Conservation (phyloP, 129 eudicot species). For the Centrapalus pauciflorus region DNA sequence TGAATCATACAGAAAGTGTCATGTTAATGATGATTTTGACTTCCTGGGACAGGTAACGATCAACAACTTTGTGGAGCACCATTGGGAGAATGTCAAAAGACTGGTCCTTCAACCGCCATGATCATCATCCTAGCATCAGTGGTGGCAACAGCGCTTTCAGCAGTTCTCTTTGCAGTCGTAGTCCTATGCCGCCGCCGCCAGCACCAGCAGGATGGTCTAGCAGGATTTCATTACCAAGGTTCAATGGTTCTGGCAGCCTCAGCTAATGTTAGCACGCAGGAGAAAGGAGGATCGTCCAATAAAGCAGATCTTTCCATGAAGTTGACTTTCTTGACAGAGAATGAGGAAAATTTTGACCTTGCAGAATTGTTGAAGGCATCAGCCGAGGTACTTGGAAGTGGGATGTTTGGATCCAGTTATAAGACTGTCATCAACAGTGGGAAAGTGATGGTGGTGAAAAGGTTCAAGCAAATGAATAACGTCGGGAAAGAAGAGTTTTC, state of each 20-base stretch:
- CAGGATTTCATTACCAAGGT: conserved; percentile 16
- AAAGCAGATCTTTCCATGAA: conserved; percentile 29
- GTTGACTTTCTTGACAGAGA: conserved; percentile 62
- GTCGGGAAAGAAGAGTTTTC: conserved; percentile 66
- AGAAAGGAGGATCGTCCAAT: conserved; percentile 33
- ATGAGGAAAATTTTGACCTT: conserved; percentile 58
- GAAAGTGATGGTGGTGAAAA: conserved; percentile 71
- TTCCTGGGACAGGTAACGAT: conserved; percentile 55
- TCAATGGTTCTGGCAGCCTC: conserved; percentile 15
- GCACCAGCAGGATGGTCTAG: conserved; percentile 17
- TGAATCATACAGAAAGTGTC: background rate
- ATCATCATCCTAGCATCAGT: conserved; percentile 32
- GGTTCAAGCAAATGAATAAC: conserved; percentile 81
- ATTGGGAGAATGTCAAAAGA: conserved; percentile 35
- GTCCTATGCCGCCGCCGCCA: conserved; percentile 32
- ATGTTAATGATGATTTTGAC: background rate
- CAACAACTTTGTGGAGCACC: conserved; percentile 71
- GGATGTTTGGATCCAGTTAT: conserved; percentile 78
- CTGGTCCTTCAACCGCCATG: conserved; percentile 24
- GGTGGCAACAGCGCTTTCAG: conserved; percentile 36
- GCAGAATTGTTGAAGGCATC: conserved; percentile 74
- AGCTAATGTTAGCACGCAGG: conserved; percentile 35
- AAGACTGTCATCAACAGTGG: conserved; percentile 50
- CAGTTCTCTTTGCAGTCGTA: conserved; percentile 33
- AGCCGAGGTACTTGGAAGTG: conserved; percentile 75